Evolutionary conservation across 345 rosid species (phyloP).

Genomic region (Erodium maritimum): DNA sequence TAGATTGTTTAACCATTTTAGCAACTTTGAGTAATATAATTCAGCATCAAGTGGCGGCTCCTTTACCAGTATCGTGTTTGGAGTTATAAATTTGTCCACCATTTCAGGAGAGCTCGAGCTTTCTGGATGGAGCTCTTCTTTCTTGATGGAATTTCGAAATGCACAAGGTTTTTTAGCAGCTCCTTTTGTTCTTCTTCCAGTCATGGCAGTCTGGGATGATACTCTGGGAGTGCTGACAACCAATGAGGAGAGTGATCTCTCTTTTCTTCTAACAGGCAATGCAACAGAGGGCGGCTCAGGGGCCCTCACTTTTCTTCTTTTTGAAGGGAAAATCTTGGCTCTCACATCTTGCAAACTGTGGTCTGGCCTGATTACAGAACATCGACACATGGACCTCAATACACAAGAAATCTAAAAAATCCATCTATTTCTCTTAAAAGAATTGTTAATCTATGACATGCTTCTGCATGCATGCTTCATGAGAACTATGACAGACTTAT

Average conservation of each 20-base stretch:
- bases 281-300: conserved; percentile 45
- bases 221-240: conserved; percentile 77
- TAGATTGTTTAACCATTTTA: conserved; percentile 2
- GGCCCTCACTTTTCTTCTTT: conserved; percentile 55
- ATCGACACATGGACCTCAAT: conserved; percentile 5
- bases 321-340: conserved; percentile 72
- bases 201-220: conserved; percentile 45
- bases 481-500: not conserved
- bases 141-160: conserved; percentile 34
- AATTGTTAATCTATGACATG: not conserved
- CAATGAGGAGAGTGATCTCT: conserved; percentile 86
- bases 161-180: conserved; percentile 39
- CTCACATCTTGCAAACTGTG: conserved; percentile 84
- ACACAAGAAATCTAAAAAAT: not conserved
- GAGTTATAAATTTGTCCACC: conserved; percentile 28
- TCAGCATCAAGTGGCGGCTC: conserved; percentile 7
- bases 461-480: not conserved
- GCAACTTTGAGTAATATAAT: not conserved
- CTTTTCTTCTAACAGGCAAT: conserved; percentile 78
- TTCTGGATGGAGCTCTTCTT: conserved; percentile 41
- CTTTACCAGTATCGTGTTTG: conserved; percentile 59
- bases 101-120: conserved; percentile 70
- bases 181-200: conserved; percentile 69
- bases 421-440: not conserved
- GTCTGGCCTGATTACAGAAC: conserved; percentile 15